A percentile compares a stretch with the other conserved stretches of the same genome.
These are phyloP conservation scores for Canavalia gladiata DNA, from an alignment of 306 rosid genomes.

Conservation along the genomic window DNA sequence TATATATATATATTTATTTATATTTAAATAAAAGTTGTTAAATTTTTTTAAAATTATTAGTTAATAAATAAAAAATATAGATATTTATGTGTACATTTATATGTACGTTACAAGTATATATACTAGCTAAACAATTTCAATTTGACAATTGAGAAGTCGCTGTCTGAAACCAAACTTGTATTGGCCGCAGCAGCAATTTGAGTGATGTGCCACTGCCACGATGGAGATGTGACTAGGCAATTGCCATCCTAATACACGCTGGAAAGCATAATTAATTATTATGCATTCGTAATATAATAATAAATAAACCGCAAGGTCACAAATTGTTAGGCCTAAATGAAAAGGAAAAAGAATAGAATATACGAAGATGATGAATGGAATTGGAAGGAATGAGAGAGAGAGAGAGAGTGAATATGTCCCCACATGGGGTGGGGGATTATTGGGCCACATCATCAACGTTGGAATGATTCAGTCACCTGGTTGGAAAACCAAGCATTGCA, in stretches of 20 bases:
- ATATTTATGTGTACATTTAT: too few species aligned
- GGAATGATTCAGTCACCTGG: slow-evolving; percentile 48
- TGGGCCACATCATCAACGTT: slow-evolving; percentile 43
- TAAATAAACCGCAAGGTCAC: not conserved
- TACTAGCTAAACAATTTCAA: not conserved
- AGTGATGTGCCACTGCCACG: slow-evolving; percentile 37
- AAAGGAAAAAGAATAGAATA: slow-evolving; percentile 6
- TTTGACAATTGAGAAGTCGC: slow-evolving; percentile 20
- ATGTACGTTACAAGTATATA: not conserved
- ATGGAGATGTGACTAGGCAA: slow-evolving; percentile 28
- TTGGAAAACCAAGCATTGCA: slow-evolving; percentile 40
- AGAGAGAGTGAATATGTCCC: slow-evolving; percentile 24
- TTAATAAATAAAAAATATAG: too few species aligned
- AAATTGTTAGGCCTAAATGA: not conserved
- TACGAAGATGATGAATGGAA: slow-evolving; percentile 33
- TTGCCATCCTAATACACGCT: slow-evolving; percentile 40
- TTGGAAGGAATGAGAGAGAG: slow-evolving; percentile 35
- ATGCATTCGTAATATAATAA: not conserved
- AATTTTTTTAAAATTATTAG: too few species aligned
- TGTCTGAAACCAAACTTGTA: slow-evolving; percentile 35
- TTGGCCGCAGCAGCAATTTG: slow-evolving; percentile 39
- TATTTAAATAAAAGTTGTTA: too few species aligned
- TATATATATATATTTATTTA: too few species aligned
- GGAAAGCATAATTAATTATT: slow-evolving; percentile 35
- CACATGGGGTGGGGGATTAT: not conserved